A percentile compares a stretch with the other conserved stretches of the same genome.
Evolutionary conservation across 2,329 filamentous ascomycete genomes (phyloP).

Genomic region (Mycosphaerella sp.): DNA sequence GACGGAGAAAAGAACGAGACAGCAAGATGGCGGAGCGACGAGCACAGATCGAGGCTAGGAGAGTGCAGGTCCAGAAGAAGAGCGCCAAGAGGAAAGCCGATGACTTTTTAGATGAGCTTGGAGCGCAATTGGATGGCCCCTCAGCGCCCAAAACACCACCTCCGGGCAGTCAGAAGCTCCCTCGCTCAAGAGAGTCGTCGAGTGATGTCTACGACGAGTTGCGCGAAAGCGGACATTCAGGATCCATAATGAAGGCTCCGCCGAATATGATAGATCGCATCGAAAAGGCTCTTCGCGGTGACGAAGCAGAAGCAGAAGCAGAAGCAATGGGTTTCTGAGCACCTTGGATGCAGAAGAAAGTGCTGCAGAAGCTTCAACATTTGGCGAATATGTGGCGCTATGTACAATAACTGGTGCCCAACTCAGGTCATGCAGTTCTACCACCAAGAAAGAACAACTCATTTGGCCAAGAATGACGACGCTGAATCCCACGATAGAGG

Average conservation of each 20-base stretch:
- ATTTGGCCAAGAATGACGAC: no score
- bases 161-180: neutral
- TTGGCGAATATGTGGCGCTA: no score
- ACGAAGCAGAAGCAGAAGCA: neutral
- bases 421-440: no score
- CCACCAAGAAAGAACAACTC: no score
- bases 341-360: neutral
- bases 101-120: conserved; percentile 61
- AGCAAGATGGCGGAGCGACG: conserved; percentile 46
- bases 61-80: conserved; percentile 18
- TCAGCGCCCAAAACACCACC: neutral
- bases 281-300: conserved; percentile 13
- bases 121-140: conserved; percentile 27
- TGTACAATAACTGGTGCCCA: no score
- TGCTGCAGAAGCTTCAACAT: no score
- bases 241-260: neutral
- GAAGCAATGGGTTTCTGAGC: neutral
- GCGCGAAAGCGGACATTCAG: neutral
- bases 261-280: conserved; percentile 11
- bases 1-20: conserved; percentile 53
- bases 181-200: neutral
- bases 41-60: conserved; percentile 46
- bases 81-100: conserved; percentile 60
- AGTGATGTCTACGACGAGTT: neutral
- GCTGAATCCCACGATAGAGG: no score